phyloP scores from a whole-genome alignment of 495 filamentous ascomycete genomes.

The Xylaria bambusicola region DNA sequence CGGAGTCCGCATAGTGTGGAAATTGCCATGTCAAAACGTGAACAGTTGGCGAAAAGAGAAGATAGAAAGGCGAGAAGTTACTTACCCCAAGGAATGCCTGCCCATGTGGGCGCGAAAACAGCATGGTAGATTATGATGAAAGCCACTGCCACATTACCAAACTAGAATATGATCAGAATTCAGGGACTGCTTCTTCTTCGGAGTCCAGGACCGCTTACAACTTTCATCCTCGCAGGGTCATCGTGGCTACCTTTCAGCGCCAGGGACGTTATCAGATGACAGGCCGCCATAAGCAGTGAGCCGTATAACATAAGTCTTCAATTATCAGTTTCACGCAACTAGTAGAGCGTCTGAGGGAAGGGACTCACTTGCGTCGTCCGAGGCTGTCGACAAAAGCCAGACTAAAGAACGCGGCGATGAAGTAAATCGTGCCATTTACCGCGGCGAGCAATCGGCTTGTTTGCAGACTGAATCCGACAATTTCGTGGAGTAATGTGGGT shows the following conservation, averaged over 20 bases:
- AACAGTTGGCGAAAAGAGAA: too few species aligned
- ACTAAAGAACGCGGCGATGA: constrained; percentile 32
- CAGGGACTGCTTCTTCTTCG: too few species aligned
- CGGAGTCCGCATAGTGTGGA: neutral
- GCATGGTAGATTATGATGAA: constrained; percentile 38
- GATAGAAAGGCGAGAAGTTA: neutral
- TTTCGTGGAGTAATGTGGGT: constrained; percentile 31
- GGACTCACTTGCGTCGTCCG: constrained; percentile 33
- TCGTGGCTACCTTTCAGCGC: constrained; percentile 24
- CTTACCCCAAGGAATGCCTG: constrained; percentile 32
- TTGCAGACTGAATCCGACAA: constrained; percentile 30
- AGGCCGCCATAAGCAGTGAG: constrained; percentile 23
- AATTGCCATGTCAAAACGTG: neutral
- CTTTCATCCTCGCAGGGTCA: constrained; percentile 21
- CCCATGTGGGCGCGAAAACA: constrained; percentile 34
- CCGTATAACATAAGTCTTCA: constrained; percentile 28
- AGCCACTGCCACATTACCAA: constrained; percentile 32
- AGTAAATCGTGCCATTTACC: constrained; percentile 32
- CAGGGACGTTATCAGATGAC: constrained; percentile 36
- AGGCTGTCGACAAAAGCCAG: constrained; percentile 31
- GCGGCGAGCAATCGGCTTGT: constrained; percentile 33
- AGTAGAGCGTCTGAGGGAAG: neutral
- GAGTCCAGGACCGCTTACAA: neutral
- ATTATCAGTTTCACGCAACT: constrained; percentile 2
- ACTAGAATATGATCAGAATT: constrained; percentile 11